These are phyloP conservation scores for Aspergillus sp. DNA, from an alignment of 2,329 filamentous ascomycete genomes.

Conservation along the genomic window DNA sequence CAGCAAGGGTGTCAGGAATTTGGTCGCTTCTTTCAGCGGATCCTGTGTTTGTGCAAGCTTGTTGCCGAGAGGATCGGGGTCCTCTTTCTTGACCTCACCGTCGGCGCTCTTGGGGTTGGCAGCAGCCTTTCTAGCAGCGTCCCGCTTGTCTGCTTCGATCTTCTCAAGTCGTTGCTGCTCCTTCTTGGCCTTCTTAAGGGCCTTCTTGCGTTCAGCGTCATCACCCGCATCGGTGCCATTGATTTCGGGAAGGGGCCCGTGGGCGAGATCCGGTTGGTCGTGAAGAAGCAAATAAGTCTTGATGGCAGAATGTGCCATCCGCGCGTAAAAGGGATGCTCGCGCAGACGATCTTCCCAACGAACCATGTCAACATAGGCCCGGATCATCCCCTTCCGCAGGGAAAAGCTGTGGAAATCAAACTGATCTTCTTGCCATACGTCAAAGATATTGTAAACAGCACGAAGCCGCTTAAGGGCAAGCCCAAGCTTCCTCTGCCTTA, in stretches of 20 bases:
- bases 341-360: slow-evolving; percentile 90
- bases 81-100: slow-evolving; percentile 75
- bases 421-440: slow-evolving; percentile 96
- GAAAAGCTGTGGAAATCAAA: slow-evolving; percentile 99
- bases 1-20: slow-evolving; percentile 78
- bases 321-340: slow-evolving; percentile 89
- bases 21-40: slow-evolving; percentile 82
- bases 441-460: slow-evolving; percentile 86
- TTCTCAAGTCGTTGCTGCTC: slow-evolving; percentile 73
- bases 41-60: slow-evolving; percentile 78
- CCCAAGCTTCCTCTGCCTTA: slow-evolving; percentile 76
- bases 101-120: slow-evolving; percentile 58
- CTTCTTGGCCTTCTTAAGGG: slow-evolving; percentile 84
- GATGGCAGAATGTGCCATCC: slow-evolving; percentile 78
- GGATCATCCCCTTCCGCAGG: slow-evolving; percentile 91
- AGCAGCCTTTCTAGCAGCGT: slow-evolving; percentile 73
- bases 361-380: slow-evolving; percentile 94
- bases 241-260: slow-evolving; percentile 55
- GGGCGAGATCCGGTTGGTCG: slow-evolving; percentile 68
- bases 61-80: slow-evolving; percentile 80
- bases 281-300: slow-evolving; percentile 76
- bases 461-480: slow-evolving; percentile 92
- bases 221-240: slow-evolving; percentile 53
- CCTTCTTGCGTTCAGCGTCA: slow-evolving; percentile 76
- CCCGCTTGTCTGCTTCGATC: slow-evolving; percentile 78